A percentile compares a stretch with the other conserved stretches of the same genome.
These are phyloP conservation scores for Paulownia fortunei DNA, from an alignment of 257 asterid genomes.

Conservation along the genomic window DNA sequence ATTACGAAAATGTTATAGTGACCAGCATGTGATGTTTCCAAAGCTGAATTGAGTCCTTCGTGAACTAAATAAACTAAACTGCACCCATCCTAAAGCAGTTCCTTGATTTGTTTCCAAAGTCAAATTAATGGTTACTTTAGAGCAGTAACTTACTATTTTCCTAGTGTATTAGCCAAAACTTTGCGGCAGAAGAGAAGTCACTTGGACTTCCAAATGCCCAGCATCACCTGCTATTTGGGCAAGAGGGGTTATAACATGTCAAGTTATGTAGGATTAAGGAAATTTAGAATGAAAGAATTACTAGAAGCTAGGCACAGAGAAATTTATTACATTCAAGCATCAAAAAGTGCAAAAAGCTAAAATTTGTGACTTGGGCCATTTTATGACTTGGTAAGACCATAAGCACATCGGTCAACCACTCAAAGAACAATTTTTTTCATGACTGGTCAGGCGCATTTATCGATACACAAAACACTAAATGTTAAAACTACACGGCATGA, in stretches of 20 bases:
- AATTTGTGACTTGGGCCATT: not conserved
- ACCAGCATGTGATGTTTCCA: not conserved
- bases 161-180: too few species aligned
- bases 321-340: not conserved
- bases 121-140: not conserved
- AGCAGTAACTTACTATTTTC: too few species aligned
- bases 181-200: too few species aligned
- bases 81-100: not conserved
- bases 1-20: not conserved
- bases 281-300: not conserved
- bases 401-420: not conserved
- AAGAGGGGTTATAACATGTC: not conserved
- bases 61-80: not conserved
- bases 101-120: not conserved
- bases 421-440: not conserved
- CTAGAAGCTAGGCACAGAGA: too few species aligned
- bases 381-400: not conserved
- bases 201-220: too few species aligned
- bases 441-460: not conserved
- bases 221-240: not conserved
- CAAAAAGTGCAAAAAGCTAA: not conserved
- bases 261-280: not conserved
- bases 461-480: not conserved
- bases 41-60: not conserved
- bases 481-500: not conserved